Base-by-base conservation (phyloP, 176 grass and related monocot genomes). In the Eleusine indica region DNA sequence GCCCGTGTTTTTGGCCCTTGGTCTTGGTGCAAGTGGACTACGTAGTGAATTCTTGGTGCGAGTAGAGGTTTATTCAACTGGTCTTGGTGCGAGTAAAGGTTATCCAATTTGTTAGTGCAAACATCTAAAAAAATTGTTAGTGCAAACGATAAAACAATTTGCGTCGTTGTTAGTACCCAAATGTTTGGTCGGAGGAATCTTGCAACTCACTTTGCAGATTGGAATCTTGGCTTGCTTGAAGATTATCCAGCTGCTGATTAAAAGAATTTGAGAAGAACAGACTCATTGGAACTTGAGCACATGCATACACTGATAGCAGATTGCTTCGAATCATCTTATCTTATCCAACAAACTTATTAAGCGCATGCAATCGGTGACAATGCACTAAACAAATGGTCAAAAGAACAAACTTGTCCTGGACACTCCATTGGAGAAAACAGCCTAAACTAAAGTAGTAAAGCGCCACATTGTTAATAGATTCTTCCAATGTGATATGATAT, bases 301-400 rank as follows among this genome's bases (percentile, higher is more conserved):
- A 68, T 22, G 43, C 13, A 22, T 22, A 9, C 22, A 60, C 57
- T 60, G 18, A 53, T 18, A 11, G 6, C 41, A 87, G 49, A 69
- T 81, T 40, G 39, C 48, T 70, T 70, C 29, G 63, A 75, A 87
- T 51, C 29, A 82, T 68, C 40, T 76, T 75, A 39, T 74, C 68
- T 22, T 9, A 60, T 30, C 25, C 61, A 9, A 47, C 2, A 43
- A 56, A 38, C 25, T 13, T 47, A 21, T 13, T 47, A 21, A 41
- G 15, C 18, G 71, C 61, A 30, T 32, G 70, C 70, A 57, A 37
- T 68, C 8, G 18, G 69, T 73, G 76, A 32, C 70, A 75, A 2
- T 86, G 60, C 61, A 68, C 39, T 81, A 75, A 75, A 87, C 49
- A 81, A 87, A 60, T 48, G 49, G 40, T 47, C 51, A 87, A 75